Percentiles rank a stretch among this genome's conserved stretches.
Evolutionary conservation across 2,329 filamentous ascomycete species (phyloP).

Genomic region (Calonectria fujianensis): DNA sequence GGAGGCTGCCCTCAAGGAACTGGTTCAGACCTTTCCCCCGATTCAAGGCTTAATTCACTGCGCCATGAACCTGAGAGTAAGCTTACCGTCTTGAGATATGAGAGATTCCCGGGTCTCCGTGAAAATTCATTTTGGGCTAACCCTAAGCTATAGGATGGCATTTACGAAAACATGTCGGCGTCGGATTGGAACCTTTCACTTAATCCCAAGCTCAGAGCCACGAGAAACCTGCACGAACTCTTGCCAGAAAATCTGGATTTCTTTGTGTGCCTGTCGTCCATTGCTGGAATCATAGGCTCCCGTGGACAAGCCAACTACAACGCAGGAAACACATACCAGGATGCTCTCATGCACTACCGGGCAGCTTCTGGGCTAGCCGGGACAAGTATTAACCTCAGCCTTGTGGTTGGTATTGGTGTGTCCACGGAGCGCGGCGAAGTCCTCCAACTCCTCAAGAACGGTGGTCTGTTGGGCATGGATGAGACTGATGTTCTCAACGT

Average conservation of each 20-base stretch:
- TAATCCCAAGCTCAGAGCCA: background rate
- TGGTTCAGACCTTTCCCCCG: background rate
- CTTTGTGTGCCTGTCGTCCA: conserved; percentile 34
- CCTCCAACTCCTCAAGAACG: conserved; percentile 10
- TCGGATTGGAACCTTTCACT: conserved; percentile 9
- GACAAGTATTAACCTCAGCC: conserved; percentile 21
- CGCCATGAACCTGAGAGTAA: conserved; percentile 10
- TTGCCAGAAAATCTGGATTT: conserved; percentile 24
- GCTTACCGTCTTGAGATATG: background rate
- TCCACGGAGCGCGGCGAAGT: conserved; percentile 1
- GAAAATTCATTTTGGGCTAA: background rate
- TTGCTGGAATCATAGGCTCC: conserved; percentile 16
- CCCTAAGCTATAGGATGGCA: background rate
- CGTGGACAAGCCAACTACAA: conserved; percentile 36
- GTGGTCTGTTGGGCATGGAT: conserved; percentile 17
- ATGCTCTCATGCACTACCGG: conserved; percentile 21
- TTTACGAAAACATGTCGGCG: conserved; percentile 14
- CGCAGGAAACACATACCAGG: conserved; percentile 33
- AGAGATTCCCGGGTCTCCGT: background rate
- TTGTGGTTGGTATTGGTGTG: conserved; percentile 20
- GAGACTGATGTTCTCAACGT: conserved; percentile 17
- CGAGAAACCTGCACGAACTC: background rate
- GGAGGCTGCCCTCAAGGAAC: background rate
- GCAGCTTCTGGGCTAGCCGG: conserved; percentile 16
- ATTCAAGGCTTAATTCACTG: conserved; percentile 8